A percentile compares a stretch with the other conserved stretches of the same genome.
phyloP scores from a whole-genome alignment of 169 alveolate genomes.

The Eimeria necatrix region DNA sequence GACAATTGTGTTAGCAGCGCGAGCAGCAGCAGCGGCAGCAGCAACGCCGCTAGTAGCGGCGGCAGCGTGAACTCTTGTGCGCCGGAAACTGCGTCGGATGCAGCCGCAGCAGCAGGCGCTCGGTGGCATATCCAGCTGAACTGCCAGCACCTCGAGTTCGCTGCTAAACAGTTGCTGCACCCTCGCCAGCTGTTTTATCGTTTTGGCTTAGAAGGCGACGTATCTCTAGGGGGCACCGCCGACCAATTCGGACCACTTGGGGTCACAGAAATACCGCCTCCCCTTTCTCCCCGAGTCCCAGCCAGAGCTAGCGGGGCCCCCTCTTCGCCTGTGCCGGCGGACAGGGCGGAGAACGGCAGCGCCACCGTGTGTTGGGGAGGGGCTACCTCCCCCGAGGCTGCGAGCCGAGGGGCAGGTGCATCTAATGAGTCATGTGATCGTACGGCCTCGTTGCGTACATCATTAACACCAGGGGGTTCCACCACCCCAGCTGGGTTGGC shows the following conservation, averaged over 20 bases:
- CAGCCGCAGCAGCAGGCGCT: not conserved
- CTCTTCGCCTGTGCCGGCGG: not conserved
- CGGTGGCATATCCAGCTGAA: not conserved
- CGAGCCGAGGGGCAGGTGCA: not conserved
- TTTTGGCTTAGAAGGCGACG: not conserved
- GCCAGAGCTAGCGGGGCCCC: not conserved
- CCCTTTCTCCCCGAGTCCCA: not conserved
- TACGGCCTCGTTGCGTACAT: not conserved
- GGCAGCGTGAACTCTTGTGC: not conserved
- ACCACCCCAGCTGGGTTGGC: conserved; percentile 2
- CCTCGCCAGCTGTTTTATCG: conserved; percentile 37
- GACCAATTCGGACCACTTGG: not conserved
- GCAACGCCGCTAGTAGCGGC: not conserved
- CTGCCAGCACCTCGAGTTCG: conserved; percentile 13
- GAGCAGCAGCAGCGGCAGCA: conserved; percentile 29
- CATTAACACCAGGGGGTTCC: not conserved
- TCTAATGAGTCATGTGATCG: not conserved
- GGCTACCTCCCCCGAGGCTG: not conserved
- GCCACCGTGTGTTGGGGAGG: not conserved
- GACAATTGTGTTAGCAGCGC: not conserved
- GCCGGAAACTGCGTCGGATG: not conserved
- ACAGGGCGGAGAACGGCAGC: not conserved
- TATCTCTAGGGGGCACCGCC: conserved; percentile 15
- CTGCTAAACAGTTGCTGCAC: conserved; percentile 10
- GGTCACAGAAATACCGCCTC: not conserved